Percentiles rank a stretch among this genome's conserved stretches.
Evolutionary conservation across 208 protist species (phyloP).

Genomic region (Leishmania guyanensis): DNA sequence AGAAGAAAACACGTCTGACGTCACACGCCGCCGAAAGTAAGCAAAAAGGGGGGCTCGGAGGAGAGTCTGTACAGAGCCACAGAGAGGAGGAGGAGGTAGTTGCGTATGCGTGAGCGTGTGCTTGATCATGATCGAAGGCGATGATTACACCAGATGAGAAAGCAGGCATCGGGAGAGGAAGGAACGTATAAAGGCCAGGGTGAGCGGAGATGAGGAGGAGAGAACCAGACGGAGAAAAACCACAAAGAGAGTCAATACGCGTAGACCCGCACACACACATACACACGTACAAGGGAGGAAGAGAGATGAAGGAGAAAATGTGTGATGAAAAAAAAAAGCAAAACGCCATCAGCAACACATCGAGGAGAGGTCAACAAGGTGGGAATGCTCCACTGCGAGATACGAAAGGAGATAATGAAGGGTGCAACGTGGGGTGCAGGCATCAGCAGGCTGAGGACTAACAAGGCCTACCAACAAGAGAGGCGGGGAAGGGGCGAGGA

Average conservation of each 20-base stretch:
- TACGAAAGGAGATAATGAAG: neutral
- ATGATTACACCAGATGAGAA: neutral
- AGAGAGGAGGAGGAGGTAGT: neutral
- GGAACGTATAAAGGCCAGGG: neutral
- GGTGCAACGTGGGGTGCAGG: neutral
- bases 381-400: neutral
- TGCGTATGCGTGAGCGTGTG: neutral
- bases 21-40: neutral
- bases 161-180: neutral
- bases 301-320: neutral
- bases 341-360: neutral
- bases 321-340: neutral
- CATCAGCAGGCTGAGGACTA: neutral
- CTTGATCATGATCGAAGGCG: neutral
- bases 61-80: too few relatives aligned
- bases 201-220: neutral
- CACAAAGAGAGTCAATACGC: neutral
- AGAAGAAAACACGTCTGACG: neutral
- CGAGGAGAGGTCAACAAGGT: neutral
- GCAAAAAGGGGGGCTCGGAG: neutral
- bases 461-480: neutral
- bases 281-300: neutral
- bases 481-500: neutral
- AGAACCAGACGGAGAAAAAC: neutral
- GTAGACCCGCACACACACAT: slow-evolving; percentile 9